Evolutionary conservation across 2,329 filamentous ascomycete genomes (phyloP), one percentile per base, ranked within the genome.

Genomic region (Pseudocercospora fijiensis): DNA sequence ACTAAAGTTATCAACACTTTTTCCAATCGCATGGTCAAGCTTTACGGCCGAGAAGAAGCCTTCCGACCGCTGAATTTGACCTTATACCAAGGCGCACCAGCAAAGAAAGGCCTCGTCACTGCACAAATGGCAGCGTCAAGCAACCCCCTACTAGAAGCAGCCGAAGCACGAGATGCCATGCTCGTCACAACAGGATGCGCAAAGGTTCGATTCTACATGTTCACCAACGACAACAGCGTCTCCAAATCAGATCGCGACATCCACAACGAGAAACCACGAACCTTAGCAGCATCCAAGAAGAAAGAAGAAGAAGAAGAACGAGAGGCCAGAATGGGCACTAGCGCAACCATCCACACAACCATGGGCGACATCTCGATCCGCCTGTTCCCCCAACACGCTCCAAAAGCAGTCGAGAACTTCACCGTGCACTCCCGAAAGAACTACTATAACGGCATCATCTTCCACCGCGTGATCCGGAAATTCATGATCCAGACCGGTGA

Each of bases 401-500:
- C 96, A 30, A 96, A 94, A 76, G 88, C 96, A 0, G 94, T 99
- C 3, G 95, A 99, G 79, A 99, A 99, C 77, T 99, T 99, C 76
- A 91, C 96, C 61, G 96, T 92, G 0, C 95, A 98, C 73, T 86
- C 92, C 2, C 90, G 89, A 72, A 89, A 88, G 63, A 92, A 91
- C 1, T 99, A 99, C 77, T 99, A 99, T 82, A 98, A 99, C 81
- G 91, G 91, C 78, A 93, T 94, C 33, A 94, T 97, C 71, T 99
- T 99, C 83, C 95, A 99, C 78, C 89, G 95, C 33, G 90, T 99
- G 6, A 99, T 99, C 71, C 88, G 90, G 65, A 97, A 97, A 74
- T 99, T 99, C 80, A 99, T 99, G 96, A 96, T 99, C 65, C 92
- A 92, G 74, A 86, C 86, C 22, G 92, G 92, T 57, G 92, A 96